Conservation (phyloP, 148 eudicot genomes). For the Rheum nobile region DNA sequence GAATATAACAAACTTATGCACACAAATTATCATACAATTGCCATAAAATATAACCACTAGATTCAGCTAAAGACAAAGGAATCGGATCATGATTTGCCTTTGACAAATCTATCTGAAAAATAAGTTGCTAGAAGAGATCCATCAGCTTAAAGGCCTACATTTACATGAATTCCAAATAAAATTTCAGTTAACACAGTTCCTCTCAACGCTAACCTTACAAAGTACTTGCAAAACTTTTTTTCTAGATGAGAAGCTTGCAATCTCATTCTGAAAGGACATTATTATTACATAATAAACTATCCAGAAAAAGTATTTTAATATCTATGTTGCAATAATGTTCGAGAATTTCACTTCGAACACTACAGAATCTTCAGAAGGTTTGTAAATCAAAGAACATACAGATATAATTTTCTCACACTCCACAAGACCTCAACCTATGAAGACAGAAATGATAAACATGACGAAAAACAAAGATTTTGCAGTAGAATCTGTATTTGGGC, state of each 20-base stretch:
- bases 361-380: neutral
- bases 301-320: neutral
- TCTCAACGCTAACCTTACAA: neutral
- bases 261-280: neutral
- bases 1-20: neutral
- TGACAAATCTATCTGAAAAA: neutral
- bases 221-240: neutral
- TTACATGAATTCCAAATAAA: neutral
- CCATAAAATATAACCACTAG: no score
- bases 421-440: neutral
- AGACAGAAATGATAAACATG: neutral
- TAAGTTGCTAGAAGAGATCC: neutral
- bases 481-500: neutral
- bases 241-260: neutral
- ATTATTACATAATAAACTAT: no score
- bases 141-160: neutral
- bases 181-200: neutral
- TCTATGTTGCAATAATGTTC: neutral
- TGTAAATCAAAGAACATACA: neutral
- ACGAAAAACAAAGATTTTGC: neutral
- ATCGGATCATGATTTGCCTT: neutral
- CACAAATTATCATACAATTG: neutral
- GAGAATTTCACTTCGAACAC: neutral
- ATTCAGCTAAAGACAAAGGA: neutral
- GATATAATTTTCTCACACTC: neutral